Percentiles rank a stretch among this genome's conserved stretches.
Conservation (phyloP, 768 basidiomycete genomes). For the Russula sp. region DNA sequence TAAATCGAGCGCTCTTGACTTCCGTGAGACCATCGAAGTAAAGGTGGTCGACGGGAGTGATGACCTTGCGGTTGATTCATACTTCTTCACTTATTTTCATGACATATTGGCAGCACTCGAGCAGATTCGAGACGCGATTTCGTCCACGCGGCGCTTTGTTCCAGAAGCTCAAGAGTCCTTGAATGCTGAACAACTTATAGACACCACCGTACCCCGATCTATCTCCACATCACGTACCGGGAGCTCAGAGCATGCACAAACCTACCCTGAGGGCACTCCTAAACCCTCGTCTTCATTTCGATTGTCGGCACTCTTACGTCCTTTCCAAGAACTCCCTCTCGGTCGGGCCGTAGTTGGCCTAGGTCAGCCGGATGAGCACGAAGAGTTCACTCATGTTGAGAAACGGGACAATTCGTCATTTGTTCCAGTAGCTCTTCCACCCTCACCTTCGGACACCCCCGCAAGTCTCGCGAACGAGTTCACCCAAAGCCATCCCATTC, state of each 20-base stretch:
- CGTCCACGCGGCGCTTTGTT: conserved; percentile 39
- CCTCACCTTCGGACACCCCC: background rate
- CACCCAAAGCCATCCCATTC: background rate
- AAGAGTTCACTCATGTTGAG: conserved; percentile 69
- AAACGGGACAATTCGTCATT: conserved; percentile 47
- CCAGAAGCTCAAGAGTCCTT: conserved; percentile 21
- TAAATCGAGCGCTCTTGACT: conserved; percentile 82
- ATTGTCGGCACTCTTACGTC: conserved; percentile 56
- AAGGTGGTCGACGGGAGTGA: conserved; percentile 82
- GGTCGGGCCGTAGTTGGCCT: conserved; percentile 28
- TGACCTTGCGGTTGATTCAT: conserved; percentile 73
- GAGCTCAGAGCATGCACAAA: conserved; percentile 20
- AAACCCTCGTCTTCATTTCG: conserved; percentile 43
- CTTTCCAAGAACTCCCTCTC: conserved; percentile 53
- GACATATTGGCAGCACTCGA: conserved; percentile 70
- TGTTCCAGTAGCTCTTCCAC: conserved; percentile 28
- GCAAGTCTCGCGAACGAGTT: background rate
- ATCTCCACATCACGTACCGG: conserved; percentile 3
- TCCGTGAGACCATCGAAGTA: conserved; percentile 93
- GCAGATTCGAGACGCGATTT: conserved; percentile 73
- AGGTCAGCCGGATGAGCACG: conserved; percentile 35
- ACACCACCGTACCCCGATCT: conserved; percentile 43
- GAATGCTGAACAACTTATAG: conserved; percentile 38
- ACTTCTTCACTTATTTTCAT: conserved; percentile 94
- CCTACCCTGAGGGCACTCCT: conserved; percentile 29